These are phyloP conservation scores for Elasticomyces elasticus DNA, from an alignment of 495 filamentous ascomycete species.

Conservation along the genomic window DNA sequence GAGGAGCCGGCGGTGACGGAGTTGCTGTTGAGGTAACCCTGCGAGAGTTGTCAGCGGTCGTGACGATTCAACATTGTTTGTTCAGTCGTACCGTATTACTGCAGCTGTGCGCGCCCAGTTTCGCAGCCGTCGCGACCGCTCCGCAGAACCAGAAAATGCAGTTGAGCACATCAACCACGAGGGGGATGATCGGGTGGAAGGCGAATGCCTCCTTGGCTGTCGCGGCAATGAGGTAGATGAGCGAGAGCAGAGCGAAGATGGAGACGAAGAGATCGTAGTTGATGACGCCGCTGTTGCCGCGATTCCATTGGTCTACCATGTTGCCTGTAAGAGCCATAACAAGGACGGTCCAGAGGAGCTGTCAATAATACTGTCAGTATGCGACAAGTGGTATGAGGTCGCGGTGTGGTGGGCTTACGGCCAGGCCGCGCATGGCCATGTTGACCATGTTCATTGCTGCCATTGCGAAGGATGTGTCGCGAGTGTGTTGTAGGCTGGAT, in stretches of 20 bases:
- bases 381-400: not conserved
- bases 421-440: conserved; percentile 1
- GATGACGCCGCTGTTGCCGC: conserved; percentile 47
- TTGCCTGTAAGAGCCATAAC: conserved; percentile 58
- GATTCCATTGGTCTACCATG: conserved; percentile 48
- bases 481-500: no score
- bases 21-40: conserved; percentile 50
- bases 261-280: conserved; percentile 60
- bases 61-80: not conserved
- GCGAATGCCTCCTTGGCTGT: conserved; percentile 41
- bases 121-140: conserved; percentile 55
- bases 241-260: conserved; percentile 55
- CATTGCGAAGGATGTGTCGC: not conserved
- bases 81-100: conserved; percentile 46
- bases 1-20: conserved; percentile 49
- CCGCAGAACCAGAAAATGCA: conserved; percentile 55
- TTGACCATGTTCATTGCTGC: not conserved
- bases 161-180: conserved; percentile 50
- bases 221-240: conserved; percentile 52
- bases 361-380: not conserved
- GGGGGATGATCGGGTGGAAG: conserved; percentile 44
- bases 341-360: conserved; percentile 56
- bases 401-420: not conserved
- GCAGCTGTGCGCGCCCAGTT: conserved; percentile 51
- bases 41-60: conserved; percentile 8